A percentile compares a stretch with the other conserved stretches of the same genome.
Conservation (phyloP, 225 moss, liverwort and hornwort genomes). For the Marchantia paleacea region DNA sequence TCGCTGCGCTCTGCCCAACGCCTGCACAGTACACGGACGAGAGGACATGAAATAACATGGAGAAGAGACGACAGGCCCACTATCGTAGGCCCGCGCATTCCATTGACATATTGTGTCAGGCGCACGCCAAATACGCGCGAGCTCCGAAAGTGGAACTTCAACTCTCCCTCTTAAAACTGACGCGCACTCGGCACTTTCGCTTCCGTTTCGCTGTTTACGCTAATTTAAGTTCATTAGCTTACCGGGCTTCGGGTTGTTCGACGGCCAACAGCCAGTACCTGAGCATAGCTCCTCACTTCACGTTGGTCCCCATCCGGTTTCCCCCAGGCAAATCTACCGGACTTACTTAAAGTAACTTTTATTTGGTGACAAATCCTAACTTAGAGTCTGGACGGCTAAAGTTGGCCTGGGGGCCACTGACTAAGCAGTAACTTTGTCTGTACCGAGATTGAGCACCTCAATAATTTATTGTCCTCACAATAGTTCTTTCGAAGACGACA, state of each 20-base stretch:
- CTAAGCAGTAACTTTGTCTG: not conserved
- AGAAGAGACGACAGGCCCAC: conserved; percentile 1
- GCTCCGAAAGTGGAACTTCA: not conserved
- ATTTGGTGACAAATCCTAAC: not conserved
- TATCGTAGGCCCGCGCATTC: not conserved
- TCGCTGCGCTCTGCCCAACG: not conserved
- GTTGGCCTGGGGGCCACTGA: not conserved
- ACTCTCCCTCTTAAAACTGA: not conserved
- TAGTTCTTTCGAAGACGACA: not conserved
- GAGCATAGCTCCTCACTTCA: not conserved
- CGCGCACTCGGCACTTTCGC: not conserved
- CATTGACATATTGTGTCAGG: conserved; percentile 1
- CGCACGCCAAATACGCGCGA: conserved; percentile 17
- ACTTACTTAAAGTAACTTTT: too few species aligned
- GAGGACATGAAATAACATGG: conserved; percentile 7
- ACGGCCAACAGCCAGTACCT: not conserved
- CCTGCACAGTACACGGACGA: not conserved
- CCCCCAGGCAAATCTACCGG: not conserved
- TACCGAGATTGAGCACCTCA: not conserved
- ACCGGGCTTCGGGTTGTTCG: not conserved
- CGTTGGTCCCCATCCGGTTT: not conserved
- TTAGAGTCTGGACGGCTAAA: not conserved
- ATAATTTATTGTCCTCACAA: not conserved
- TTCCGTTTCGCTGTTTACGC: not conserved
- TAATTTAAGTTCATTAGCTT: not conserved